Conservation (phyloP, 73 alveolate genomes). For the Diophrys appendiculata region DNA sequence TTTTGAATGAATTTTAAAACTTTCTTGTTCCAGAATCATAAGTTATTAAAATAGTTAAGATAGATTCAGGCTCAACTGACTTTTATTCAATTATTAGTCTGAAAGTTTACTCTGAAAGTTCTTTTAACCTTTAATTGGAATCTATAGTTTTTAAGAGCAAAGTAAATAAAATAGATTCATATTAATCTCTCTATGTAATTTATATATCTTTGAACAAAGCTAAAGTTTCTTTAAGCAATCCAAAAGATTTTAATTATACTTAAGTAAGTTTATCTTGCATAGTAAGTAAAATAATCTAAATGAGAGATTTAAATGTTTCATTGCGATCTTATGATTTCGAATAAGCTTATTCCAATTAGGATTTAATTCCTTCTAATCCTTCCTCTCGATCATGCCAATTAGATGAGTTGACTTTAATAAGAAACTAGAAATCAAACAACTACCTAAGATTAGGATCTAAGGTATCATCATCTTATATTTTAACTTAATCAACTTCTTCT, state of each 20-base stretch:
- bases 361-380: neutral
- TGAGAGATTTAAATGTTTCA: neutral
- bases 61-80: neutral
- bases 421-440: too few relatives aligned
- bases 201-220: neutral
- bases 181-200: neutral
- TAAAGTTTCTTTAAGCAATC: neutral
- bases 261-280: constrained; percentile 2
- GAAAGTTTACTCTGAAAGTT: neutral
- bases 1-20: neutral
- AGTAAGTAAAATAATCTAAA: neutral
- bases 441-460: neutral
- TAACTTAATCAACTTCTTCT: neutral
- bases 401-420: too few relatives aligned
- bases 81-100: neutral
- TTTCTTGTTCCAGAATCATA: neutral
- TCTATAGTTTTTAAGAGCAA: neutral
- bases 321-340: neutral
- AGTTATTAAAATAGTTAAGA: neutral
- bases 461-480: neutral
- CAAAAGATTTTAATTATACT: neutral
- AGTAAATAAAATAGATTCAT: neutral
- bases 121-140: neutral
- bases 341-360: neutral
- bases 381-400: constrained; percentile 8